Conservation (phyloP, 1,284 basidiomycete genomes). For the Fistulinella staudtii region DNA sequence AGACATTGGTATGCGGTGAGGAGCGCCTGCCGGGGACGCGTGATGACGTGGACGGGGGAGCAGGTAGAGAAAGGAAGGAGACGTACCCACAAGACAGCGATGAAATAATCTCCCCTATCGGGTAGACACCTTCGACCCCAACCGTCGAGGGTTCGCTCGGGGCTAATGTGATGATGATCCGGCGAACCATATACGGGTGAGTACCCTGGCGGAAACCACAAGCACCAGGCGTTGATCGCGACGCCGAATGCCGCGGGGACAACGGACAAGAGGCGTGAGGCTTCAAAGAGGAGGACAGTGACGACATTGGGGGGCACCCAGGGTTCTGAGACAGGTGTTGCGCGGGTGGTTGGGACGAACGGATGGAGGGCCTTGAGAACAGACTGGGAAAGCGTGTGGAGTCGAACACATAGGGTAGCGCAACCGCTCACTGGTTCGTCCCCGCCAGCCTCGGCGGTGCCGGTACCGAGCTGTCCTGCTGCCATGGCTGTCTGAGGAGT, state of each 20-base stretch:
- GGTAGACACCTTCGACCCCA: constrained; percentile 32
- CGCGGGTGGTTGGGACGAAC: constrained; percentile 56
- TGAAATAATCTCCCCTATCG: constrained; percentile 54
- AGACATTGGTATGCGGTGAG: constrained; percentile 82
- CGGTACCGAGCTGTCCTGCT: constrained; percentile 56
- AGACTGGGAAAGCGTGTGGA: not conserved
- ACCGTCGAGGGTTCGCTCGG: constrained; percentile 2
- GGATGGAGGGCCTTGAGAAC: constrained; percentile 12
- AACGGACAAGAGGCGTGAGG: constrained; percentile 60
- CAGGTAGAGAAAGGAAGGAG: not conserved
- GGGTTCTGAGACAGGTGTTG: constrained; percentile 44
- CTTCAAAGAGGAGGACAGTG: constrained; percentile 42
- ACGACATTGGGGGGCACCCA: constrained; percentile 42
- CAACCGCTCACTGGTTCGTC: constrained; percentile 62
- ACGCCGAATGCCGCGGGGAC: constrained; percentile 69
- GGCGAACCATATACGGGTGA: constrained; percentile 12
- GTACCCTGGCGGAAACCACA: constrained; percentile 40
- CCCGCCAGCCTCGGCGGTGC: constrained; percentile 73
- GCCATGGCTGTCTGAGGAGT: constrained; percentile 52
- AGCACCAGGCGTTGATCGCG: constrained; percentile 53
- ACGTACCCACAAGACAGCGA: constrained; percentile 67
- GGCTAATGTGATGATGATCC: not conserved
- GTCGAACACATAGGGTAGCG: constrained; percentile 1
- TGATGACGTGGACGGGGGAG: not conserved
- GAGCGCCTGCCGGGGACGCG: constrained; percentile 45